These are phyloP conservation scores for Lodderomyces jiufengensis DNA, from an alignment of 1,139 yeast genomes.

Conservation along the genomic window DNA sequence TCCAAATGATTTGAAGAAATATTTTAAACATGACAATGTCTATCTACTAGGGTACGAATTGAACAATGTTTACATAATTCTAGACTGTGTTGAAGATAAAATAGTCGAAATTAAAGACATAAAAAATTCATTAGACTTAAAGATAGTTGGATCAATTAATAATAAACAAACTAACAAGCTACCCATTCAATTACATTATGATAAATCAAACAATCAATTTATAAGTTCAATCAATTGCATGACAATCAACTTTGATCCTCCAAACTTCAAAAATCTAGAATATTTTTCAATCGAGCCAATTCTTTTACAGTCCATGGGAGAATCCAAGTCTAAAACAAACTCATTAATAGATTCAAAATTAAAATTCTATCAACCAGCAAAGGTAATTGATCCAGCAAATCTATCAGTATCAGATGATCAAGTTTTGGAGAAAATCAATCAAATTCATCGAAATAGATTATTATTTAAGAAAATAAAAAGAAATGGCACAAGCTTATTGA, in stretches of 20 bases:
- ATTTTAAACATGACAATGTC: constrained; percentile 8
- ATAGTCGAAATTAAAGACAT: constrained; percentile 6
- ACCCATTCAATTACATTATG: constrained; percentile 13
- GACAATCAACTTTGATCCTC: constrained; percentile 66
- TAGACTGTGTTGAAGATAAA: constrained; percentile 16
- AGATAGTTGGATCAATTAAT: constrained; percentile 22
- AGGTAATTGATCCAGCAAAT: constrained; percentile 8
- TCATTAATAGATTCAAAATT: constrained; percentile 3
- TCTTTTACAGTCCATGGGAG: constrained; percentile 52
- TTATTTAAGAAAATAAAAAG: constrained; percentile 9
- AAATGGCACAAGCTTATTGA: not conserved
- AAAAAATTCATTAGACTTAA: constrained; percentile 14
- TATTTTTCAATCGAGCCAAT: constrained; percentile 77
- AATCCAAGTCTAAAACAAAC: not conserved
- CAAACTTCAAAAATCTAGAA: constrained; percentile 69
- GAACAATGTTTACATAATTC: constrained; percentile 23
- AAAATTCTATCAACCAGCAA: constrained; percentile 7
- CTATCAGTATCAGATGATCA: constrained; percentile 23
- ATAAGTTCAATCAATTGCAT: constrained; percentile 17
- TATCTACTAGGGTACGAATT: constrained; percentile 27
- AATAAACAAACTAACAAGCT: constrained; percentile 3
- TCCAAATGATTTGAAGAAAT: constrained; percentile 29
- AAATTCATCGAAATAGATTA: constrained; percentile 23
- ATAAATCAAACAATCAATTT: not conserved
- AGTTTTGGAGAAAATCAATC: constrained; percentile 33